phyloP scores from a whole-genome alignment of 352 stramenopile species.

The Globisporangium rhizosaccharum region DNA sequence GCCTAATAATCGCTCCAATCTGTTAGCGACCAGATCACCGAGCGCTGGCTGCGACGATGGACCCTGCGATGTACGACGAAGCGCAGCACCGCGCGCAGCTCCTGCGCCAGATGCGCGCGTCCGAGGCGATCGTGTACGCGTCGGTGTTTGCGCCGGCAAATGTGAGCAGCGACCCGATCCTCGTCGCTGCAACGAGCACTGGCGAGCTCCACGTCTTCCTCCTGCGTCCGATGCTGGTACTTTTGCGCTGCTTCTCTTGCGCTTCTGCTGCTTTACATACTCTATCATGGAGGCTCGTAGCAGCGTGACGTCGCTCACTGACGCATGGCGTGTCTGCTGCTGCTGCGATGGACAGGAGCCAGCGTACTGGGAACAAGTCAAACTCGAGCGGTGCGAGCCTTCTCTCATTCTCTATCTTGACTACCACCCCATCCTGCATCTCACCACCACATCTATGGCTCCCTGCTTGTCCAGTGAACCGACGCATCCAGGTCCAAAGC shows the following conservation, averaged over 20 bases:
- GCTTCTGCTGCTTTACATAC: neutral
- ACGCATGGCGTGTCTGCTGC: neutral
- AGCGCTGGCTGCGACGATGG: slow-evolving; percentile 19
- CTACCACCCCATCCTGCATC: neutral
- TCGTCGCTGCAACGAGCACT: slow-evolving; percentile 63
- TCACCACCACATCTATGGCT: neutral
- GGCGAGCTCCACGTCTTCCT: slow-evolving; percentile 58
- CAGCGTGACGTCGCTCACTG: too few relatives aligned
- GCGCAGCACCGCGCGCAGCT: slow-evolving; percentile 38
- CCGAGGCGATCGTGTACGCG: slow-evolving; percentile 48
- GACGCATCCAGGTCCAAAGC: slow-evolving; percentile 34
- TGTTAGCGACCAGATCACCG: too few relatives aligned
- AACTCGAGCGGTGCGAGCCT: slow-evolving; percentile 22
- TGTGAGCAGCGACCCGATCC: slow-evolving; percentile 25
- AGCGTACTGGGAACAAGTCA: slow-evolving; percentile 44
- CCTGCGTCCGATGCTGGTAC: slow-evolving; percentile 29
- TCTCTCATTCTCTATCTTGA: neutral
- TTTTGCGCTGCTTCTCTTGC: neutral
- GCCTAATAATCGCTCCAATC: too few relatives aligned
- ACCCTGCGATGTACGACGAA: slow-evolving; percentile 58
- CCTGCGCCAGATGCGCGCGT: slow-evolving; percentile 46
- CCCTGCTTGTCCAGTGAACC: slow-evolving; percentile 18
- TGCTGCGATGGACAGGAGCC: slow-evolving; percentile 12
- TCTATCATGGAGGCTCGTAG: neutral
- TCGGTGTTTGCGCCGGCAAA: slow-evolving; percentile 39